Percentiles rank a stretch among this genome's conserved stretches.
Conservation (phyloP, 106 monocot species). For the Dendrobium nobile region DNA sequence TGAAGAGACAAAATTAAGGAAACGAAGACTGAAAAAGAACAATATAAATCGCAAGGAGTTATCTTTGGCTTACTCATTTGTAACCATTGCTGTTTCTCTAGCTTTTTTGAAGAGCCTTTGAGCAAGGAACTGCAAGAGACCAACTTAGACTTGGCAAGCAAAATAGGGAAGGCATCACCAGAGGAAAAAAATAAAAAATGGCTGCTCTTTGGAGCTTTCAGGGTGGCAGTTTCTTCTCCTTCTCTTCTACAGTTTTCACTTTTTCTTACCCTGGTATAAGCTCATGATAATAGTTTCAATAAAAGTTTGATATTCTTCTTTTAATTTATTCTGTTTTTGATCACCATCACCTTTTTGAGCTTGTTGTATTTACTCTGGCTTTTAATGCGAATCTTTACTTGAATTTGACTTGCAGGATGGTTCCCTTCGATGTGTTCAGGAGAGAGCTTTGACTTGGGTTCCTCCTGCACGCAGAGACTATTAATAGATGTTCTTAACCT, state of each 20-base stretch:
- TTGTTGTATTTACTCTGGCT: too few species aligned
- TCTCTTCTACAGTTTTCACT: not conserved
- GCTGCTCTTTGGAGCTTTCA: not conserved
- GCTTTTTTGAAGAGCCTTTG: too few species aligned
- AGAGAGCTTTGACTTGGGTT: not conserved
- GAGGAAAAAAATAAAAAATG: not conserved
- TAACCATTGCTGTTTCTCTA: too few species aligned
- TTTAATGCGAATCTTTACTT: too few species aligned
- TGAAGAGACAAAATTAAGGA: too few species aligned
- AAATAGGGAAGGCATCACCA: not conserved
- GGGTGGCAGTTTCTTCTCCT: constrained; percentile 1
- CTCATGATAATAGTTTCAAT: not conserved
- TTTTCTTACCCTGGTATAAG: not conserved
- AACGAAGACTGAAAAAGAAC: too few species aligned
- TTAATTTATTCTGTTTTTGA: too few species aligned
- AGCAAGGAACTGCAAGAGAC: too few species aligned
- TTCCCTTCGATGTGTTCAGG: constrained; percentile 1
- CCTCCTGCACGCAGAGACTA: constrained; percentile 3
- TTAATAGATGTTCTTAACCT: constrained; percentile 6
- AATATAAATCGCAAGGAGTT: too few species aligned
- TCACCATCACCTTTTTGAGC: too few species aligned
- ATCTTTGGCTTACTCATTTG: too few species aligned
- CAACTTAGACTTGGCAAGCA: not conserved
- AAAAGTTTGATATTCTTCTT: too few species aligned
- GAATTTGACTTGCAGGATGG: constrained; percentile 5